These are phyloP conservation scores for Globisporangium spinosum DNA, from an alignment of 352 stramenopile genomes.

Conservation along the genomic window DNA sequence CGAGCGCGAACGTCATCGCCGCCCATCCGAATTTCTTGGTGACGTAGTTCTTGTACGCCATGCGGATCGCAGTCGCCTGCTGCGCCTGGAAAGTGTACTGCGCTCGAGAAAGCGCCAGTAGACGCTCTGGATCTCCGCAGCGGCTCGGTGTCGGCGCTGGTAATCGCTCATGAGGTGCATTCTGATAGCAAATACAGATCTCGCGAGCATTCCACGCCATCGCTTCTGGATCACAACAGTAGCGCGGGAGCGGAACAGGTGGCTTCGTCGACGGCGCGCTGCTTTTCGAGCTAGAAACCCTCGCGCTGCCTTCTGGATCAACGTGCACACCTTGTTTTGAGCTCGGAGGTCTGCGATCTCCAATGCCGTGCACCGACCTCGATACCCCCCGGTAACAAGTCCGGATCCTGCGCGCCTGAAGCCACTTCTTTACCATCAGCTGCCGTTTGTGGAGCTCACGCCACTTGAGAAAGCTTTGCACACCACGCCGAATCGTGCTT, in stretches of 20 bases:
- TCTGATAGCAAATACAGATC: not conserved
- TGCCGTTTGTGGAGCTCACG: not conserved
- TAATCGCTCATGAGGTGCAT: not conserved
- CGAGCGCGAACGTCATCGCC: conserved; percentile 30
- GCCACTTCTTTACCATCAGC: conserved; percentile 28
- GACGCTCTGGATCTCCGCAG: conserved; percentile 33
- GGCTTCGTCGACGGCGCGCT: conserved; percentile 20
- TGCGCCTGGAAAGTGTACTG: conserved; percentile 17
- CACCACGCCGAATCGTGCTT: conserved; percentile 31
- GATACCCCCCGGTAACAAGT: conserved; percentile 34
- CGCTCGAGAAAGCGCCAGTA: conserved; percentile 28
- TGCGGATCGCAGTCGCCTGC: conserved; percentile 32
- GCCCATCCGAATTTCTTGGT: conserved; percentile 68
- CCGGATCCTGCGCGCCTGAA: conserved; percentile 41
- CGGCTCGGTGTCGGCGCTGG: conserved; percentile 29
- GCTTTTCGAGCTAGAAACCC: conserved; percentile 19
- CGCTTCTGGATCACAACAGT: conserved; percentile 21
- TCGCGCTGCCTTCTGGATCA: conserved; percentile 23
- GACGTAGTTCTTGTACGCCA: conserved; percentile 55
- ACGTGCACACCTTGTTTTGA: conserved; percentile 14
- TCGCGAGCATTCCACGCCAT: conserved; percentile 28
- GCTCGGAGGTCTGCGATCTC: not conserved
- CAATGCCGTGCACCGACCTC: conserved; percentile 19
- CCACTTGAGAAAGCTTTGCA: conserved; percentile 26
- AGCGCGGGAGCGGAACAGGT: not conserved